Percentiles rank a stretch among this genome's conserved stretches.
Conservation (phyloP, 2,329 filamentous ascomycete genomes). For the Ramichloridium luteum region DNA sequence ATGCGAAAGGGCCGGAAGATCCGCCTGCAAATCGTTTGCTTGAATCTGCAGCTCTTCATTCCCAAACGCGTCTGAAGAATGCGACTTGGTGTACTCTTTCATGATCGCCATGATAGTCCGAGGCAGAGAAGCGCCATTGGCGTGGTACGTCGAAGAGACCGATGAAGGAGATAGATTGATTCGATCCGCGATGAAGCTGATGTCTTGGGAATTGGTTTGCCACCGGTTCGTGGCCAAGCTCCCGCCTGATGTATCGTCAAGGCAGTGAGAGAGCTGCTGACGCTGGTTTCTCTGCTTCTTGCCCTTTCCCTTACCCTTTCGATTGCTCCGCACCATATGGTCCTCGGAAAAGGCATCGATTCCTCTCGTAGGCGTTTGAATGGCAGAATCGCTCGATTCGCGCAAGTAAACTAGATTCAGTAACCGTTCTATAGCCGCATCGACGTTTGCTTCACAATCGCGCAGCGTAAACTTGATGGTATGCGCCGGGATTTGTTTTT, state of each 20-base stretch:
- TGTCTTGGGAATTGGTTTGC: slow-evolving; percentile 43
- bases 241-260: background rate
- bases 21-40: slow-evolving; percentile 40
- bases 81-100: slow-evolving; percentile 32
- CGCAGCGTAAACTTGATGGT: slow-evolving; percentile 56
- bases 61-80: slow-evolving; percentile 26
- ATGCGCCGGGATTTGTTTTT: slow-evolving; percentile 47
- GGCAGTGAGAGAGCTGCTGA: slow-evolving; percentile 11
- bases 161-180: slow-evolving; percentile 35
- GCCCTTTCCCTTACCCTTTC: slow-evolving; percentile 33
- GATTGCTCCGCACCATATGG: slow-evolving; percentile 34
- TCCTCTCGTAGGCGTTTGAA: slow-evolving; percentile 47
- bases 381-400: slow-evolving; percentile 40
- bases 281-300: slow-evolving; percentile 25
- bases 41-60: slow-evolving; percentile 34
- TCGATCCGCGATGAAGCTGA: slow-evolving; percentile 48
- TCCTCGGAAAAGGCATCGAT: slow-evolving; percentile 68
- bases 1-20: slow-evolving; percentile 42
- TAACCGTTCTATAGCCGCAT: slow-evolving; percentile 63
- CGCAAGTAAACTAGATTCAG: slow-evolving; percentile 69
- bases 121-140: slow-evolving; percentile 43
- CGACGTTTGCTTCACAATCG: slow-evolving; percentile 55
- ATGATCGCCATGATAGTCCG: slow-evolving; percentile 45
- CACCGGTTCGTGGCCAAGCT: slow-evolving; percentile 39
- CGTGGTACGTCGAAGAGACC: slow-evolving; percentile 47